Evolutionary conservation across 768 basidiomycete genomes (phyloP).

Genomic region (Scleroderma bovista): DNA sequence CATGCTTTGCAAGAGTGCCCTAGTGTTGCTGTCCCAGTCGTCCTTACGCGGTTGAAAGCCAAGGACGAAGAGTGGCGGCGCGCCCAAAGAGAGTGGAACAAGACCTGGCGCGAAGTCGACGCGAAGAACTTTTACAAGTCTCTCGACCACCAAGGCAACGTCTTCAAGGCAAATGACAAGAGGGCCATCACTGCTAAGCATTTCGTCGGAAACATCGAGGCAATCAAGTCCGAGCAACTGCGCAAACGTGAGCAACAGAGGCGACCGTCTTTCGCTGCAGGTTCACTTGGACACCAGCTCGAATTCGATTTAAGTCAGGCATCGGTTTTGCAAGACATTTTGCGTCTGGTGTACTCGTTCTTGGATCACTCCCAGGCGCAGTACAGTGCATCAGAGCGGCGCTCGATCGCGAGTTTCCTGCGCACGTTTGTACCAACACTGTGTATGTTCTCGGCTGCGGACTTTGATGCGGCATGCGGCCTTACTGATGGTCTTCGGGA

Average conservation of each 20-base stretch:
- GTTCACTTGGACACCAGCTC: conserved; percentile 63
- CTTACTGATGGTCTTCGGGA: conserved; percentile 46
- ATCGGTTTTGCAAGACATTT: conserved; percentile 76
- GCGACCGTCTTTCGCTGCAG: conserved; percentile 36
- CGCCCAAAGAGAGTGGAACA: conserved; percentile 91
- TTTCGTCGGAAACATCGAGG: conserved; percentile 77
- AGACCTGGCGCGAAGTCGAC: conserved; percentile 95
- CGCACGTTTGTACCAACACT: conserved; percentile 79
- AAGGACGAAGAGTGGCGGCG: conserved; percentile 98
- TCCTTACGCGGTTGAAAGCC: conserved; percentile 80
- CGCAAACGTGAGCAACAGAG: conserved; percentile 26
- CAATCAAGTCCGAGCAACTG: conserved; percentile 55
- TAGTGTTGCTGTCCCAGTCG: conserved; percentile 84
- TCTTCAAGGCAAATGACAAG: conserved; percentile 95
- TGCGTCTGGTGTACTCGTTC: conserved; percentile 88
- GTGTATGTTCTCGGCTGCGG: conserved; percentile 62
- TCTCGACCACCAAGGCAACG: conserved; percentile 92
- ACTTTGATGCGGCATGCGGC: conserved; percentile 60
- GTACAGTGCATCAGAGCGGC: conserved; percentile 73
- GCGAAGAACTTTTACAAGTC: conserved; percentile 98
- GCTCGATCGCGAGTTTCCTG: conserved; percentile 80
- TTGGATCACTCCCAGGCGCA: conserved; percentile 79
- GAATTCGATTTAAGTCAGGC: conserved; percentile 75
- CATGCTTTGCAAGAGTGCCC: conserved; percentile 90
- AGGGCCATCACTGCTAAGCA: conserved; percentile 80